Percentiles rank a stretch among this genome's conserved stretches.
Conservation (phyloP, 345 rosid species). For the Eucalyptus albens region DNA sequence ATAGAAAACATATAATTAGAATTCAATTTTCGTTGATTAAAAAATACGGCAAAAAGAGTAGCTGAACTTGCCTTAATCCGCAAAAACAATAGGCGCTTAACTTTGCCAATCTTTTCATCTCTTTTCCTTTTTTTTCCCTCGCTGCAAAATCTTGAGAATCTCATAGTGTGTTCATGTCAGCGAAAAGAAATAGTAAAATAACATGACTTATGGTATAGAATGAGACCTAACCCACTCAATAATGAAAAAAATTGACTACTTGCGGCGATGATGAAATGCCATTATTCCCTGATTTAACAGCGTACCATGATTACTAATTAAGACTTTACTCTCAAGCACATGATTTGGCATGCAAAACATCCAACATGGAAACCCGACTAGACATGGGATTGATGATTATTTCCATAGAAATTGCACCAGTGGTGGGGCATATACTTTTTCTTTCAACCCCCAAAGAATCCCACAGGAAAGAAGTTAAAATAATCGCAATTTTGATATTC, state of each 20-base stretch:
- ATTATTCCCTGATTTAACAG: background rate
- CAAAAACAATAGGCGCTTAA: background rate
- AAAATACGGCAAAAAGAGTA: background rate
- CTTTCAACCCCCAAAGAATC: background rate
- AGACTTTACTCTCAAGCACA: background rate
- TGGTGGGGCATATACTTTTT: background rate
- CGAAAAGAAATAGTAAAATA: background rate
- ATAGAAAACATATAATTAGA: background rate
- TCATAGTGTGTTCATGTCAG: background rate
- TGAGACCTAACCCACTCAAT: background rate
- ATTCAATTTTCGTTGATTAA: background rate
- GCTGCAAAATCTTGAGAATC: background rate
- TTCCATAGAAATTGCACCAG: background rate
- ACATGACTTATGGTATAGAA: background rate
- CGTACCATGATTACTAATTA: background rate
- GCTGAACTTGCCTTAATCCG: background rate
- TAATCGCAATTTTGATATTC: background rate
- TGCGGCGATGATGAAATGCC: background rate
- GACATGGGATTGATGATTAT: background rate
- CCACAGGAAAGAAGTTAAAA: background rate
- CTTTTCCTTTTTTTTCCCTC: background rate
- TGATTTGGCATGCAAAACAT: background rate
- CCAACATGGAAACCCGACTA: background rate
- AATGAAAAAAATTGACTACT: background rate
- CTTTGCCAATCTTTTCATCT: background rate